phyloP scores from a whole-genome alignment of 768 basidiomycete species.

The Dentipellis sp. region DNA sequence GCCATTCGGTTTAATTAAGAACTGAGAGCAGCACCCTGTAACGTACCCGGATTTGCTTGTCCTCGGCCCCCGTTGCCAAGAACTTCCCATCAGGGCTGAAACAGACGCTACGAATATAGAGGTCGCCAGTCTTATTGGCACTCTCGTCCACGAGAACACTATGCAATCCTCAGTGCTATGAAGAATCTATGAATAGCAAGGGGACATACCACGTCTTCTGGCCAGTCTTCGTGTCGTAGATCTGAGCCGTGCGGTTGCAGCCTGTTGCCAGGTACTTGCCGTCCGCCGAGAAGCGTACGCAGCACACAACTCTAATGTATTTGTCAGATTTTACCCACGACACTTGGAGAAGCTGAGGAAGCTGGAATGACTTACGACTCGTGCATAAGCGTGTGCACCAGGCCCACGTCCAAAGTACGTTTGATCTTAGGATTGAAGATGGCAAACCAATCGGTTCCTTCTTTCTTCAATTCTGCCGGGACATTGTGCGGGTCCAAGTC shows the following conservation, averaged over 20 bases:
- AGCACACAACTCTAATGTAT: constrained; percentile 62
- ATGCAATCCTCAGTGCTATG: constrained; percentile 1
- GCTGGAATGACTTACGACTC: constrained; percentile 52
- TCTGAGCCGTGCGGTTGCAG: constrained; percentile 92
- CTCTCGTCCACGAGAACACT: constrained; percentile 74
- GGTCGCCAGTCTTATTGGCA: constrained; percentile 66
- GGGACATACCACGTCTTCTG: constrained; percentile 65
- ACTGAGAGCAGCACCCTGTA: too few species aligned
- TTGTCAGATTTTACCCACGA: background rate
- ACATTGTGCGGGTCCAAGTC: constrained; percentile 37
- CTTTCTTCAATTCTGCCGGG: constrained; percentile 52
- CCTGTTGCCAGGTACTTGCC: constrained; percentile 91
- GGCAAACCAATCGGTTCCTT: constrained; percentile 85
- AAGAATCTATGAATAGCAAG: background rate
- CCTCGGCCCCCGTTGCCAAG: constrained; percentile 80
- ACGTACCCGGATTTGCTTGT: constrained; percentile 80
- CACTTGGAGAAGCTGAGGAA: constrained; percentile 1
- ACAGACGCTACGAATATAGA: constrained; percentile 85
- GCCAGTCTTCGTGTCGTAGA: constrained; percentile 88
- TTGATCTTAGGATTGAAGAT: constrained; percentile 79
- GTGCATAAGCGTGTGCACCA: constrained; percentile 85
- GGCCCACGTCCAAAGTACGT: constrained; percentile 63
- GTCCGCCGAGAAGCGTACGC: constrained; percentile 91
- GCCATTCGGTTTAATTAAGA: too few species aligned
- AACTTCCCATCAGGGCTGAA: constrained; percentile 67